Conservation (phyloP, 345 rosid genomes). For the Zanthoxylum bungeanum region DNA sequence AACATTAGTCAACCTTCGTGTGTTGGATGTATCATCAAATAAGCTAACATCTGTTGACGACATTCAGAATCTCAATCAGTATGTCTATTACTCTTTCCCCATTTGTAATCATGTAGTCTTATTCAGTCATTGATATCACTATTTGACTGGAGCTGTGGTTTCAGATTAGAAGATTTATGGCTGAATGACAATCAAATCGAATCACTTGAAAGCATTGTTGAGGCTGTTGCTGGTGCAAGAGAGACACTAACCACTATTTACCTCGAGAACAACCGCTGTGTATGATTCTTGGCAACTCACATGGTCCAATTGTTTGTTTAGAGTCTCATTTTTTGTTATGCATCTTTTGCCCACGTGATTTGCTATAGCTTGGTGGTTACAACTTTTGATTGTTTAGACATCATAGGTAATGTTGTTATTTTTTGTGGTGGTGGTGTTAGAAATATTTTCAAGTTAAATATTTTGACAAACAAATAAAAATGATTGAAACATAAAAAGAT, state of each 20-base stretch:
- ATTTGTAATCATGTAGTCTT: not conserved
- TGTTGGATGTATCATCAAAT: constrained; percentile 84
- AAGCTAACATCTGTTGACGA: constrained; percentile 74
- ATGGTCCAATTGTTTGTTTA: not conserved
- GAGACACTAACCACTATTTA: constrained; percentile 88
- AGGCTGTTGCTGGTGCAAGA: constrained; percentile 72
- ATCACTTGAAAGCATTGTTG: constrained; percentile 61
- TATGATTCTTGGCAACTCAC: constrained; percentile 37
- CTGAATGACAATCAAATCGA: constrained; percentile 91
- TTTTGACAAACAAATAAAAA: too few species aligned
- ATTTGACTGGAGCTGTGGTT: constrained; percentile 20
- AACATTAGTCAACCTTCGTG: constrained; percentile 65
- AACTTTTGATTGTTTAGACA: not conserved
- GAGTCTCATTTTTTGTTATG: constrained; percentile 7
- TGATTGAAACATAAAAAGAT: too few species aligned
- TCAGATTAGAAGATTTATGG: constrained; percentile 93
- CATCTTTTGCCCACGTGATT: constrained; percentile 1
- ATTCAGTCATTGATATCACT: not conserved
- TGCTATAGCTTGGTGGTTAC: not conserved
- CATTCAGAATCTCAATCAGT: constrained; percentile 74
- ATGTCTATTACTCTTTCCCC: constrained; percentile 13
- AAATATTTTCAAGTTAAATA: too few species aligned
- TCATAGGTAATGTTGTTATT: not conserved
- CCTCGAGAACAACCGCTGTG: constrained; percentile 91
- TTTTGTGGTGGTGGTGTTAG: not conserved